Base-by-base conservation (phyloP, 768 basidiomycete genomes). In the Sistotremastrum niveocremeum region DNA sequence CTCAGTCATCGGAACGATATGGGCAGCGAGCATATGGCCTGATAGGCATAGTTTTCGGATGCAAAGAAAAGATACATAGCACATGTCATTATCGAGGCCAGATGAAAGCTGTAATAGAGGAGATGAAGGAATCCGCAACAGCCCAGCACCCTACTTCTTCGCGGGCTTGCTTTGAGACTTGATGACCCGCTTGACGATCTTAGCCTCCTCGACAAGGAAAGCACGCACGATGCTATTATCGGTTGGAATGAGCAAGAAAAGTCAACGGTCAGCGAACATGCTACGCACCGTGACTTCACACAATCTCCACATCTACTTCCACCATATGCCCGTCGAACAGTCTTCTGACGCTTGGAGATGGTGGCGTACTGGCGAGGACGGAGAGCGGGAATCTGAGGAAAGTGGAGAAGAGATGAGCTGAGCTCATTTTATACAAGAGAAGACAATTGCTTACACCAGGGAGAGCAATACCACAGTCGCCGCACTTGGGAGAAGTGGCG, bases 131-230 rank as follows among this genome's bases (percentile, higher is more conserved):
- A 20, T 20, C 20, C 20, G 20, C 20, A 20, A 20, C 20, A 20
- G 20, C 20, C 20, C 44, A 32, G 10, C 32, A 34, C 34, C 41
- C 36, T 52, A 54, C 49, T 52, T 52, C 46, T 49, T 46, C 35
- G 33, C 36, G 9, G 61, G 46, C 55, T 65, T 73, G 64, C 77
- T 69, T 67, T 87, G 88, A 61, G 84, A 82, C 74, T 95, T 95
- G 76, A 97, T 91, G 56, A 98, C 94, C 70, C 79, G 84, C 82
- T 99, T 99, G 62, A 99, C 95, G 58, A 99, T 98, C 75, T 98
- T 98, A 39, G 95, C 95, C 73, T 99, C 95, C 74, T 98, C 95
- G 37, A 99, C 87, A 50, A 99, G 70, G 81, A 99, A 99, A 52
- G 95, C 91, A 49, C 95, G 87, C 56, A 98, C 83, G 57, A 99